Evolutionary conservation across 2,329 filamentous ascomycete genomes (phyloP).

Genomic region (Fusarium compactum): DNA sequence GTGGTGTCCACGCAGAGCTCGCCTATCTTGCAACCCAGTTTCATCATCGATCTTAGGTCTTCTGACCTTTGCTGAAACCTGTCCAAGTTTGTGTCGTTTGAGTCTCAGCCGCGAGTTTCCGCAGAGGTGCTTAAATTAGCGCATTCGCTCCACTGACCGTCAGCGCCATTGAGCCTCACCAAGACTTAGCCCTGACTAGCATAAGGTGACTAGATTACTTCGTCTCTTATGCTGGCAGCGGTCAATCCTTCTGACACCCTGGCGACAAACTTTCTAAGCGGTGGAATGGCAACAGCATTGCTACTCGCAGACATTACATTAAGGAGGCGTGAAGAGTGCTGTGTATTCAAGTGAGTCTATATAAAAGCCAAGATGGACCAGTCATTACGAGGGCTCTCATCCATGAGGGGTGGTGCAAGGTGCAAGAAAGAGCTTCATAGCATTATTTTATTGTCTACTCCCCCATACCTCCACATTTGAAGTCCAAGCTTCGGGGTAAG

Average conservation of each 20-base stretch:
- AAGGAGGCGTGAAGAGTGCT: background rate
- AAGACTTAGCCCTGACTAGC: background rate
- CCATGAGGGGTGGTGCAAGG: background rate
- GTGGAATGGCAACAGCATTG: background rate
- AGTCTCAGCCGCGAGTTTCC: constrained; percentile 22
- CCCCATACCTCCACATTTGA: background rate
- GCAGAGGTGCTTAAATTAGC: constrained; percentile 12
- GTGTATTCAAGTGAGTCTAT: background rate
- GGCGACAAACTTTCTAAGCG: background rate
- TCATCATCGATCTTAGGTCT: constrained; percentile 1
- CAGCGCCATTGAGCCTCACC: constrained; percentile 11
- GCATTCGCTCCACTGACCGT: constrained; percentile 13
- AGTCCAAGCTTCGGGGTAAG: background rate
- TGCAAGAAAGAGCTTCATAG: background rate
- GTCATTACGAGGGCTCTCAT: background rate
- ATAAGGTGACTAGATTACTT: background rate
- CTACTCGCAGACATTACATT: background rate
- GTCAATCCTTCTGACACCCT: background rate
- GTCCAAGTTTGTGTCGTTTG: background rate
- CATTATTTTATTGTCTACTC: background rate
- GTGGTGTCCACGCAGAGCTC: constrained; percentile 19
- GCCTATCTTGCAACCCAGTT: constrained; percentile 34
- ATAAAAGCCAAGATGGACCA: background rate
- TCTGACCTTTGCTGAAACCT: constrained; percentile 2
- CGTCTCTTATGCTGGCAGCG: background rate